Base-by-base conservation (phyloP, 2,329 filamentous ascomycete genomes). In the Rutstroemia sp. region DNA sequence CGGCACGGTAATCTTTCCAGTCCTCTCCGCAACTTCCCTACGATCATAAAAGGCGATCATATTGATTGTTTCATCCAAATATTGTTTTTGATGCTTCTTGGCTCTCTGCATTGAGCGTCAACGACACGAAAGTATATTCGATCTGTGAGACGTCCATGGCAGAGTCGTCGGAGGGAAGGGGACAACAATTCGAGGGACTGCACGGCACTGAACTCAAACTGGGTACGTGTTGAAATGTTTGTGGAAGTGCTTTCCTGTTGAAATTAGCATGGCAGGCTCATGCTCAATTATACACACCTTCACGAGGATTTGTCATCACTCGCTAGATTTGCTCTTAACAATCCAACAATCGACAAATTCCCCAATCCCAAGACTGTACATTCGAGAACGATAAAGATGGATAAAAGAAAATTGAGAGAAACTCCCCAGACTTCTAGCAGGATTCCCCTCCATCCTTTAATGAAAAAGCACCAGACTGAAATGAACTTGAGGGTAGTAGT, bases 371-470 rank as follows among this genome's bases (percentile, higher is more conserved):
- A 50, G 25, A 37, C 41, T 30, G 12, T 30, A 48, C 21, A 55
- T 44, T 37, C 50, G 41, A 41, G 30, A 34, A 37, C 21, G 46
- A 30, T 16, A 44, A 55, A 23, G 46, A 56, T 46, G 44, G 51
- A 53, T 16, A 37, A 30, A 53, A 51, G 59, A 54, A 49, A 14
- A 51, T 55, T 54, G 38, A 56, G 48, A 50, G 59, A 58, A 25
- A 39, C 30, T 46, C 34, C 51, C 30, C 30, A 41, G 34, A 48
- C 27, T 39, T 17, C 23, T 39, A 44, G 49, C 53, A 59, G 59
- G 61, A 58, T 56, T 34, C 51, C 16, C 48, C 45, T 50, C 53
- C 51, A 55, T 37, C 53, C 62, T 68, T 66, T 68, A 68, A 42
- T 67, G 63, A 63, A 61, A 48, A 27, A 37, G 8, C 6, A 42